A percentile compares a stretch with the other conserved stretches of the same genome.
These are phyloP conservation scores for Neonectria hederae DNA, from an alignment of 2,329 filamentous ascomycete species.

Conservation along the genomic window DNA sequence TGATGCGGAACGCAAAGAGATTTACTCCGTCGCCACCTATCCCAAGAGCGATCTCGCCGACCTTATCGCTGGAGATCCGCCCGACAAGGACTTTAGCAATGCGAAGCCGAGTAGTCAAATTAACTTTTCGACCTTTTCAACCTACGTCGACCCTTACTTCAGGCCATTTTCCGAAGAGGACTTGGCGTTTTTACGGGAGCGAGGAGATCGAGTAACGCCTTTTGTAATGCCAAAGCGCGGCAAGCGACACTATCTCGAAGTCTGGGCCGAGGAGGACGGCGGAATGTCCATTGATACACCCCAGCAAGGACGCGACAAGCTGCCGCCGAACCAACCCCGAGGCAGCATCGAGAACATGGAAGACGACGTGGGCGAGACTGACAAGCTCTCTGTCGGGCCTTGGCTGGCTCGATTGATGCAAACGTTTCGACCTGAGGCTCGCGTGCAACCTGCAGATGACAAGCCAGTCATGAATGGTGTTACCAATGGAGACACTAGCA, in stretches of 20 bases:
- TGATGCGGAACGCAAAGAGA: conserved; percentile 84
- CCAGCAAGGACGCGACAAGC: conserved; percentile 68
- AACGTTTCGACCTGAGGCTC: conserved; percentile 80
- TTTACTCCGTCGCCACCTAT: conserved; percentile 87
- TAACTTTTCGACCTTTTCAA: conserved; percentile 90
- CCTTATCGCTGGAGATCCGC: conserved; percentile 86
- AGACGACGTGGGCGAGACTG: conserved; percentile 86
- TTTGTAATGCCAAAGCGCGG: conserved; percentile 89
- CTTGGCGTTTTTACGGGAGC: conserved; percentile 88
- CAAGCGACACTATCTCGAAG: conserved; percentile 84
- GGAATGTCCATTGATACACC: conserved; percentile 76
- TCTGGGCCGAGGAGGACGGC: conserved; percentile 95
- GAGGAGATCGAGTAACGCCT: conserved; percentile 82
- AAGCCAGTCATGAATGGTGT: conserved; percentile 63
- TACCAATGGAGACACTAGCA: conserved; percentile 63
- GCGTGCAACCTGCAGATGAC: conserved; percentile 64
- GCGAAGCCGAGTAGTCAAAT: conserved; percentile 95
- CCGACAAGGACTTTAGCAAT: conserved; percentile 94
- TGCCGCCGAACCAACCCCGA: conserved; percentile 82
- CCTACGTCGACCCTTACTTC: conserved; percentile 92
- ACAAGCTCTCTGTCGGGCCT: conserved; percentile 88
- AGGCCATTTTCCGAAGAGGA: conserved; percentile 92
- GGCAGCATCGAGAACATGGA: conserved; percentile 88
- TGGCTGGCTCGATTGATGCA: conserved; percentile 84
- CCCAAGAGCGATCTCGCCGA: conserved; percentile 83